Percentiles rank a stretch among this genome's conserved stretches.
These are phyloP conservation scores for Delonix regia DNA, from an alignment of 306 rosid species.

Conservation along the genomic window DNA sequence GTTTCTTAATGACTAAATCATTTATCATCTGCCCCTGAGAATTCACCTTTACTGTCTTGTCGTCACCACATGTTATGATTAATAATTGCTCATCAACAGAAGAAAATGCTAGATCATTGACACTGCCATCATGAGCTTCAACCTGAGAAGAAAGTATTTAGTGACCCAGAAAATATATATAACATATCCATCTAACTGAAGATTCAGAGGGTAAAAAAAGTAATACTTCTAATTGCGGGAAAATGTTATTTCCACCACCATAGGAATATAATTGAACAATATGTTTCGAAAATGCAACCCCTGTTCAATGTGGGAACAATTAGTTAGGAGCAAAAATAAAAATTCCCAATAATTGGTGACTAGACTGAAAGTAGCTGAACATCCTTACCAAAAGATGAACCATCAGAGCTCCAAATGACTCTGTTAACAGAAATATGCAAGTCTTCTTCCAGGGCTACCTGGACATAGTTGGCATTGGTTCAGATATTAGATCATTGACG, in stretches of 20 bases:
- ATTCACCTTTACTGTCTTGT: conserved; percentile 34
- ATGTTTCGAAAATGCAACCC: conserved; percentile 43
- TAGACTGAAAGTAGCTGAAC: conserved; percentile 3
- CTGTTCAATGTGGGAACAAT: conserved; percentile 15
- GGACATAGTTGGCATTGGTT: conserved; percentile 17
- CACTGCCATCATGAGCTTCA: conserved; percentile 42
- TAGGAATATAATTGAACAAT: conserved; percentile 34
- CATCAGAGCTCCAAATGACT: conserved; percentile 36
- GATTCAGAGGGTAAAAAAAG: not conserved
- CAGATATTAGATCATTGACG: not conserved
- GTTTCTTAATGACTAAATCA: conserved; percentile 3
- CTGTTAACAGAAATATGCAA: conserved; percentile 13
- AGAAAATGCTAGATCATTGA: conserved; percentile 42
- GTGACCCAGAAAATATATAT: not conserved
- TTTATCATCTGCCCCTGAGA: not conserved
- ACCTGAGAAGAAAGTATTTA: conserved; percentile 25
- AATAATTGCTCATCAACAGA: not conserved
- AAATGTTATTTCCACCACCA: not conserved
- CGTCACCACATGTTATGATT: conserved; percentile 43
- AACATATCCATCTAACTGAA: not conserved
- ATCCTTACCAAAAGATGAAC: conserved; percentile 40
- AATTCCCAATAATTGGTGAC: not conserved
- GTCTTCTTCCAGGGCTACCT: conserved; percentile 21
- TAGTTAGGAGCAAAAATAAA: conserved; percentile 11
- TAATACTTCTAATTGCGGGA: conserved; percentile 31